Percentiles rank a stretch among this genome's conserved stretches.
phyloP scores from a whole-genome alignment of 169 alveolate genomes.

The Eimeria praecox region DNA sequence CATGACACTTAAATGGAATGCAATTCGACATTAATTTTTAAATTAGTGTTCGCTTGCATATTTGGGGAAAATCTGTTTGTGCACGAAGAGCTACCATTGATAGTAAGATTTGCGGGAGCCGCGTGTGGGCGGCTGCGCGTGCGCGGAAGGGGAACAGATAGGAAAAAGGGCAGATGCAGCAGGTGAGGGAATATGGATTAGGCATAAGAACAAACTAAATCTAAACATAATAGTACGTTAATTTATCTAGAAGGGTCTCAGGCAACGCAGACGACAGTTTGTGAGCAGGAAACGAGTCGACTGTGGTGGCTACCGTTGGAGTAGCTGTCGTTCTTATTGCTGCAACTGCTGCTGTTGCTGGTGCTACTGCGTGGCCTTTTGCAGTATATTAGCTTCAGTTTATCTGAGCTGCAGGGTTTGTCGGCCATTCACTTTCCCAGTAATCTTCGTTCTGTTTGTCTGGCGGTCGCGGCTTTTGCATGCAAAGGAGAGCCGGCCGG shows the following conservation, averaged over 20 bases:
- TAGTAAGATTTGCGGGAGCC: background rate
- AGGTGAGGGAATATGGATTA: background rate
- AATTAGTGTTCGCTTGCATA: background rate
- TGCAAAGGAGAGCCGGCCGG: slow-evolving; percentile 12
- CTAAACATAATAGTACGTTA: background rate
- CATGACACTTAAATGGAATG: background rate
- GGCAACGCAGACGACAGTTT: slow-evolving; percentile 42
- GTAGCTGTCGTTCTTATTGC: slow-evolving; percentile 10
- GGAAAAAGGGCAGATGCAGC: background rate
- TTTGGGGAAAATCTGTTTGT: background rate
- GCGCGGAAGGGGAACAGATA: slow-evolving; percentile 6
- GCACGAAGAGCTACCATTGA: background rate
- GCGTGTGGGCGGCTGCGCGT: slow-evolving; percentile 16
- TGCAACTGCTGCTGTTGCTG: slow-evolving; percentile 47
- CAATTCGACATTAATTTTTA: background rate
- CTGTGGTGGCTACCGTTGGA: slow-evolving; percentile 52
- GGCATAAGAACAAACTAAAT: background rate
- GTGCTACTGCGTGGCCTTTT: background rate
- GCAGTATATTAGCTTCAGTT: background rate
- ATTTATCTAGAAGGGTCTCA: background rate
- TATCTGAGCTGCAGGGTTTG: background rate
- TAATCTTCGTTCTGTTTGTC: slow-evolving; percentile 6
- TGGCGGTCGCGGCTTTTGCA: slow-evolving; percentile 39
- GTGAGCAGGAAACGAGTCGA: slow-evolving; percentile 18
- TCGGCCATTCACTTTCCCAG: slow-evolving; percentile 18